phyloP scores from a whole-genome alignment of 1,284 basidiomycete species.

The Lignosus rhinocerotis region DNA sequence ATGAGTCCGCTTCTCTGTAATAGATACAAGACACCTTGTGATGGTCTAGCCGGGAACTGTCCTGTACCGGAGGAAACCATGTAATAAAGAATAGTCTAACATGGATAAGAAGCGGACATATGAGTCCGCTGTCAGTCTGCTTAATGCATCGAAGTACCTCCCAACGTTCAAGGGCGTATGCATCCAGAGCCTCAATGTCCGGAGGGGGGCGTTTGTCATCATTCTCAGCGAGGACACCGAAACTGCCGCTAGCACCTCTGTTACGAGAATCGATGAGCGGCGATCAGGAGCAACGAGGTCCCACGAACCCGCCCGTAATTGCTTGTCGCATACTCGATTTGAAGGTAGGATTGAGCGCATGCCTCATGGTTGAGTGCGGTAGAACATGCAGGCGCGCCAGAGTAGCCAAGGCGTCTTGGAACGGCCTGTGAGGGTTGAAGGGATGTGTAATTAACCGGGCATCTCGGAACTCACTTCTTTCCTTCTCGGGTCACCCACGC shows the following conservation, averaged over 20 bases:
- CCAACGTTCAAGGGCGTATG: constrained; percentile 91
- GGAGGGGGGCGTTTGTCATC: constrained; percentile 58
- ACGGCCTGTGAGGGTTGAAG: constrained; percentile 50
- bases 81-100: constrained; percentile 93
- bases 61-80: constrained; percentile 94
- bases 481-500: constrained; percentile 81
- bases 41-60: constrained; percentile 66
- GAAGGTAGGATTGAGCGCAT: constrained; percentile 75
- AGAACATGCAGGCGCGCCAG: constrained; percentile 79
- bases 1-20: constrained; percentile 89
- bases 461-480: constrained; percentile 54
- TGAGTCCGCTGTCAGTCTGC: constrained; percentile 6
- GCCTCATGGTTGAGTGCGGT: constrained; percentile 58
- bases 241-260: constrained; percentile 89
- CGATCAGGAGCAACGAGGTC: background rate
- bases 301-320: constrained; percentile 85
- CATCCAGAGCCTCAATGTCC: constrained; percentile 71
- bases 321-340: constrained; percentile 83
- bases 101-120: background rate
- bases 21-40: constrained; percentile 82
- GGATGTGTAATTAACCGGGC: constrained; percentile 6
- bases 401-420: constrained; percentile 68
- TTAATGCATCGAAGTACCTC: constrained; percentile 60
- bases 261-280: constrained; percentile 6
- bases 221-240: constrained; percentile 80